Evolutionary conservation across 495 filamentous ascomycete species (phyloP).

Genomic region (Bathelium albidoporum): DNA sequence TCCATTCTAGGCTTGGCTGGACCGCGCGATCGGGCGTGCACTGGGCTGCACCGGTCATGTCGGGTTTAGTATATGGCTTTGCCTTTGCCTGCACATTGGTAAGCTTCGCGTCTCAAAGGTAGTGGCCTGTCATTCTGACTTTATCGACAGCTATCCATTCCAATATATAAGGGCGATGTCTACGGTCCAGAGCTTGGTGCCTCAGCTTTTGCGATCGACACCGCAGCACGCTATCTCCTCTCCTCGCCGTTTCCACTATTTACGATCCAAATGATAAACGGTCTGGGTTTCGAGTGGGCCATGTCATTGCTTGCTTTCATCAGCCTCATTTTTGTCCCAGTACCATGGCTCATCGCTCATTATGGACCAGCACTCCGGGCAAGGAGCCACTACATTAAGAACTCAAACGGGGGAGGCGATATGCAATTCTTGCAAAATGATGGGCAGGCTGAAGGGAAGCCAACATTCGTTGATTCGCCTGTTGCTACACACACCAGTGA

Average conservation of each 20-base stretch:
- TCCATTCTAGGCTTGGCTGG: slow-evolving; percentile 31
- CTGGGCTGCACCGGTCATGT: slow-evolving; percentile 46
- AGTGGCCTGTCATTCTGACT: slow-evolving; percentile 35
- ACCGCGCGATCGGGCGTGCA: slow-evolving; percentile 32
- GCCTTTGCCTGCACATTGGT: slow-evolving; percentile 7
- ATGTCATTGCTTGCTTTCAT: slow-evolving; percentile 36
- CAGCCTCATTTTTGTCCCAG: slow-evolving; percentile 31
- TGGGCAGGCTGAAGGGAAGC: too few relatives aligned
- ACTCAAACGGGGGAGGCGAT: not conserved
- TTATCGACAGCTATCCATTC: not conserved
- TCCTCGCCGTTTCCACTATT: slow-evolving; percentile 59
- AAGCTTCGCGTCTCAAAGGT: slow-evolving; percentile 43
- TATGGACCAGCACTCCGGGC: not conserved
- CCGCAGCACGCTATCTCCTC: slow-evolving; percentile 50
- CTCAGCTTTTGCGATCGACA: slow-evolving; percentile 52
- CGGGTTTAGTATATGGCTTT: slow-evolving; percentile 28
- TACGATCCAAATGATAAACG: slow-evolving; percentile 33
- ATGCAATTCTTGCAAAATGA: too few relatives aligned
- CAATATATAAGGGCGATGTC: not conserved
- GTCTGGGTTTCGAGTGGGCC: slow-evolving; percentile 32
- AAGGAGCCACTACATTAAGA: not conserved
- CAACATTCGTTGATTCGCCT: too few relatives aligned
- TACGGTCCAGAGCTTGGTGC: slow-evolving; percentile 25
- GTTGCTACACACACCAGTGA: too few relatives aligned
- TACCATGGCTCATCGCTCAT: slow-evolving; percentile 31